phyloP scores from a whole-genome alignment of 2,329 filamentous ascomycete genomes.

The Xylogone sp. region DNA sequence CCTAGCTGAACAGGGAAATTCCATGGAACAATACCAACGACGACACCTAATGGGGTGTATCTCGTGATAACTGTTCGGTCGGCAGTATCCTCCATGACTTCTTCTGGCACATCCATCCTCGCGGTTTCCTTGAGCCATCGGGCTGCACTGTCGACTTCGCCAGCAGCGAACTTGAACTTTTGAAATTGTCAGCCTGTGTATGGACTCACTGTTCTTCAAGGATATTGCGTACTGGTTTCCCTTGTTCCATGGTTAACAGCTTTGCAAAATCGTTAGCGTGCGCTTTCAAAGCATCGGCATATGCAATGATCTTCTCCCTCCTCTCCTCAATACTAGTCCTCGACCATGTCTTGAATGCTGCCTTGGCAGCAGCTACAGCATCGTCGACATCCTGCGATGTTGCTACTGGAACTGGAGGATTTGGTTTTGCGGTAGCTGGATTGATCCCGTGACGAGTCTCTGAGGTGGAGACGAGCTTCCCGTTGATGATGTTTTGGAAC shows the following conservation, averaged over 20 bases:
- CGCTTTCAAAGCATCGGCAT: slow-evolving; percentile 1
- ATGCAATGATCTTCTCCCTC: slow-evolving; percentile 34
- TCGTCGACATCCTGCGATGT: slow-evolving; percentile 38
- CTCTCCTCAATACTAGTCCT: slow-evolving; percentile 40
- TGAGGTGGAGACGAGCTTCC: slow-evolving; percentile 5
- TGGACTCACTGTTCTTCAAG: too few species aligned
- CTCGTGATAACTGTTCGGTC: slow-evolving; percentile 32
- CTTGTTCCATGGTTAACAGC: slow-evolving; percentile 43
- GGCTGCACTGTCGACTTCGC: neutral
- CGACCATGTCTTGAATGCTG: slow-evolving; percentile 43
- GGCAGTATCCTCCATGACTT: slow-evolving; percentile 5
- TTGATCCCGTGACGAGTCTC: slow-evolving; percentile 10
- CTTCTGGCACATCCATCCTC: slow-evolving; percentile 3
- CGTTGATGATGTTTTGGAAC: slow-evolving; percentile 16
- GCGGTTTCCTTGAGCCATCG: neutral
- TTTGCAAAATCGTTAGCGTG: slow-evolving; percentile 38
- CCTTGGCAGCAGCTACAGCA: slow-evolving; percentile 40
- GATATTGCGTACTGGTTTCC: slow-evolving; percentile 46
- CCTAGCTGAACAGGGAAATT: slow-evolving; percentile 48
- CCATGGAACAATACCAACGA: slow-evolving; percentile 56
- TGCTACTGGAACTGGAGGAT: slow-evolving; percentile 33
- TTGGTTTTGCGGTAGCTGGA: slow-evolving; percentile 10
- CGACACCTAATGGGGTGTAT: slow-evolving; percentile 23
- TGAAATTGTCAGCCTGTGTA: too few species aligned
- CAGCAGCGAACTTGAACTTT: neutral